Conservation (phyloP, 805 yeast genomes). For the Hanseniaspora occidentalis region DNA sequence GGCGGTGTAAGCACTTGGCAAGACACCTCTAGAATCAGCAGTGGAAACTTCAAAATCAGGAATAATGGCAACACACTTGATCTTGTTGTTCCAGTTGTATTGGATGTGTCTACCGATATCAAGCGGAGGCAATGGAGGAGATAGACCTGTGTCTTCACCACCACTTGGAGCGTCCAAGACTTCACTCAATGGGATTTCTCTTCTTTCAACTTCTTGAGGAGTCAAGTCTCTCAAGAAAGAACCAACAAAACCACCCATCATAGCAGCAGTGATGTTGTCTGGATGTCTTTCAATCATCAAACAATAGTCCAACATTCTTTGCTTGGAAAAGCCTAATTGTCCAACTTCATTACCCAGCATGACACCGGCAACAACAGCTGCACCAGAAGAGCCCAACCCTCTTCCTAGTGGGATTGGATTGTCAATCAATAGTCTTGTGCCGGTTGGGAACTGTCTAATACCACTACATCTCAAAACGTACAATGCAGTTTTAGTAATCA, state of each 20-base stretch:
- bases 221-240: slow-evolving; percentile 76
- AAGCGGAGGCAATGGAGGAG: slow-evolving; percentile 73
- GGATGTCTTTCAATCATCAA: slow-evolving; percentile 97
- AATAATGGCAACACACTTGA: slow-evolving; percentile 81
- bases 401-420: slow-evolving; percentile 96
- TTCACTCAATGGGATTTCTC: slow-evolving; percentile 74
- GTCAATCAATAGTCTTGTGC: slow-evolving; percentile 65
- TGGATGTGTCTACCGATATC: slow-evolving; percentile 82
- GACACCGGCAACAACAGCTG: slow-evolving; percentile 97
- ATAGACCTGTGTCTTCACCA: slow-evolving; percentile 52
- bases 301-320: slow-evolving; percentile 84
- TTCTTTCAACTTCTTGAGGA: slow-evolving; percentile 56
- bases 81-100: slow-evolving; percentile 68
- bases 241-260: slow-evolving; percentile 98
- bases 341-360: slow-evolving; percentile 81
- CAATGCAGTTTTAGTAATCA: slow-evolving; percentile 86
- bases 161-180: slow-evolving; percentile 72
- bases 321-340: slow-evolving; percentile 55
- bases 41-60: slow-evolving; percentile 94
- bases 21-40: slow-evolving; percentile 78
- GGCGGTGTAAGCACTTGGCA: slow-evolving; percentile 68
- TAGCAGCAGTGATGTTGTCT: slow-evolving; percentile 95
- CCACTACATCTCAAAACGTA: slow-evolving; percentile 82
- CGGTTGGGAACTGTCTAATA: slow-evolving; percentile 63
- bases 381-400: slow-evolving; percentile 95